phyloP scores from a whole-genome alignment of 2,329 filamentous ascomycete species.

The Stachybotrys chartarum region DNA sequence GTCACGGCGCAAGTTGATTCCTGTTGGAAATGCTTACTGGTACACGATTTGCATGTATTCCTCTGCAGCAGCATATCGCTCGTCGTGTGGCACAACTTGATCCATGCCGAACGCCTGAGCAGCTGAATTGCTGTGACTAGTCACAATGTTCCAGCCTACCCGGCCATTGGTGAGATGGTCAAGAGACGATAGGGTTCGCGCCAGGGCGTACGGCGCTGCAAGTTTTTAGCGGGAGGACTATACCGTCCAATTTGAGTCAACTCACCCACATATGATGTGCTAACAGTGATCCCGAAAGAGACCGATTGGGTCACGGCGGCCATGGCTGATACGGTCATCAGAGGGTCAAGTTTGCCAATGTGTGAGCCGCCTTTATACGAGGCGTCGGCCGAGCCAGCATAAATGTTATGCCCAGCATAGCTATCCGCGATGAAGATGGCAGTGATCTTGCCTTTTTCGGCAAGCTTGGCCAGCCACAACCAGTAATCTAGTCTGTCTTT shows the following conservation, averaged over 20 bases:
- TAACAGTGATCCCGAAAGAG: slow-evolving; percentile 61
- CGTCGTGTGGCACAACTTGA: slow-evolving; percentile 41
- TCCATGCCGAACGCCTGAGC: slow-evolving; percentile 54
- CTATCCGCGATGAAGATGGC: slow-evolving; percentile 6
- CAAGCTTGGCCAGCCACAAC: slow-evolving; percentile 7
- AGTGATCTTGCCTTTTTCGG: slow-evolving; percentile 7
- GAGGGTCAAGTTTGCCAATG: slow-evolving; percentile 42
- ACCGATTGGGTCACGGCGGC: slow-evolving; percentile 59
- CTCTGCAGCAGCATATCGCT: slow-evolving; percentile 52
- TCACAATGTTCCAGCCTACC: slow-evolving; percentile 48
- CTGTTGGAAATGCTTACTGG: slow-evolving; percentile 41
- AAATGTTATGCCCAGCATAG: slow-evolving; percentile 48
- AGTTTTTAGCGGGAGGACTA: slow-evolving; percentile 34
- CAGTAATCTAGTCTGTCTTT: slow-evolving; percentile 7
- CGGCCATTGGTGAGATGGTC: slow-evolving; percentile 62
- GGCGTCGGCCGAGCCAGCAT: slow-evolving; percentile 1
- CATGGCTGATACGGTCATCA: slow-evolving; percentile 52
- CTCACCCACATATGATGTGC: slow-evolving; percentile 53
- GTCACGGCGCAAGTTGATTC: background rate
- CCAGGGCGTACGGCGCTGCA: slow-evolving; percentile 61
- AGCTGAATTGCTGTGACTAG: slow-evolving; percentile 60
- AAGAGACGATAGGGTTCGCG: slow-evolving; percentile 56
- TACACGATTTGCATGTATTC: slow-evolving; percentile 53
- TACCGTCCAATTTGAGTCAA: slow-evolving; percentile 27
- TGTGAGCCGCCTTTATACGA: background rate